Evolutionary conservation across 1,139 yeast genomes (phyloP).

Genomic region (Debaryomyces psychrophilus): DNA sequence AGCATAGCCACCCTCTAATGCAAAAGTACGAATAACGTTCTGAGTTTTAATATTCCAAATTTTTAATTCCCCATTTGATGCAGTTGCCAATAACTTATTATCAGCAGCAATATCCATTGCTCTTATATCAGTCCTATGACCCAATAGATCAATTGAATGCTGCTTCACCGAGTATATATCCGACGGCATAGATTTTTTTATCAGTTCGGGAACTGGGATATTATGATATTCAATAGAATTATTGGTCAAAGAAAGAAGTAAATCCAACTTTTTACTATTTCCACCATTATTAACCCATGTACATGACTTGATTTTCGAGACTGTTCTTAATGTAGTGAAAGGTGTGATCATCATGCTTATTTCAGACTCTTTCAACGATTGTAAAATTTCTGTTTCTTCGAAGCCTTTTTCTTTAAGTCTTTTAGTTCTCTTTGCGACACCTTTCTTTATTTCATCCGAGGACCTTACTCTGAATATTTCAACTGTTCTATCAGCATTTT

Average conservation of each 20-base stretch:
- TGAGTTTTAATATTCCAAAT: conserved; percentile 81
- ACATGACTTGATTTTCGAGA: conserved; percentile 58
- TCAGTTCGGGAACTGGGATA: conserved; percentile 50
- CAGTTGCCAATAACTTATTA: conserved; percentile 79
- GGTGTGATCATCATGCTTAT: conserved; percentile 64
- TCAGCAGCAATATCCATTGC: conserved; percentile 82
- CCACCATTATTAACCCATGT: conserved; percentile 51
- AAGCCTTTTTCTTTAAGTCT: conserved; percentile 72
- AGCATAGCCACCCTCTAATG: conserved; percentile 79
- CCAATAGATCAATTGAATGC: conserved; percentile 70
- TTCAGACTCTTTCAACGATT: conserved; percentile 56
- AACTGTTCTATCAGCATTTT: conserved; percentile 78
- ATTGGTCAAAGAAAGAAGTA: conserved; percentile 66
- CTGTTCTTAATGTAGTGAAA: conserved; percentile 61
- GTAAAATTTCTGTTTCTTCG: conserved; percentile 62
- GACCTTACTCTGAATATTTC: conserved; percentile 81
- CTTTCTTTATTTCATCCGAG: conserved; percentile 78
- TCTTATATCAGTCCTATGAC: conserved; percentile 89
- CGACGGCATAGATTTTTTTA: conserved; percentile 49
- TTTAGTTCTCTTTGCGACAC: conserved; percentile 75
- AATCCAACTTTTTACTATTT: conserved; percentile 48
- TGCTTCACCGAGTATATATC: conserved; percentile 36
- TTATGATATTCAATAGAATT: conserved; percentile 75
- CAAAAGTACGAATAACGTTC: conserved; percentile 78
- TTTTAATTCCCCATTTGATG: conserved; percentile 86